Conservation (phyloP, 495 filamentous ascomycete genomes). For the Beverwykella pulmonaria region DNA sequence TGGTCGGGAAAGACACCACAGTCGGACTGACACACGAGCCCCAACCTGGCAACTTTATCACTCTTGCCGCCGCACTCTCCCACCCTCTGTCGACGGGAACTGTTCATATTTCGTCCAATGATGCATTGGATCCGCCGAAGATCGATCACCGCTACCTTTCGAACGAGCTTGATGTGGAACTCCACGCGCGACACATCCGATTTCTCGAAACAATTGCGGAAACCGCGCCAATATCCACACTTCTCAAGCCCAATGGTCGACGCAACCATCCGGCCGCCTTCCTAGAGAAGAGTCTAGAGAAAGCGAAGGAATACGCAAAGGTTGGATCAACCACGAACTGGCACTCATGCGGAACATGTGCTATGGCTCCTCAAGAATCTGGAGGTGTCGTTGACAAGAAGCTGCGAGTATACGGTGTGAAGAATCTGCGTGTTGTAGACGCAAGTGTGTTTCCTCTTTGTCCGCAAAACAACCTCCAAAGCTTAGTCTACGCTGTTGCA, state of each 20-base stretch:
- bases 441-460: constrained; percentile 29
- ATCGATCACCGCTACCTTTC: constrained; percentile 61
- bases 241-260: constrained; percentile 20
- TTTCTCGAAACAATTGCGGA: constrained; percentile 14
- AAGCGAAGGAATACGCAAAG: constrained; percentile 21
- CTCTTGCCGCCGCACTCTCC: constrained; percentile 41
- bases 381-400: constrained; percentile 34
- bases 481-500: constrained; percentile 32
- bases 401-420: constrained; percentile 30
- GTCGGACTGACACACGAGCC: not conserved
- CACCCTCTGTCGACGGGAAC: constrained; percentile 52
- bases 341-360: constrained; percentile 37
- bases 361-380: constrained; percentile 32
- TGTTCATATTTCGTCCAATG: constrained; percentile 57
- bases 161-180: constrained; percentile 24
- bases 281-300: constrained; percentile 9
- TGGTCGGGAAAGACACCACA: constrained; percentile 2
- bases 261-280: constrained; percentile 1
- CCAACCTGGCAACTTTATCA: constrained; percentile 36
- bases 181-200: constrained; percentile 9
- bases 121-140: constrained; percentile 57
- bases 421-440: constrained; percentile 37
- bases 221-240: not conserved
- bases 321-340: constrained; percentile 4
- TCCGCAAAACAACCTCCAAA: constrained; percentile 22